Conservation (phyloP, 805 yeast species). For the Myxozyma neotropica region DNA sequence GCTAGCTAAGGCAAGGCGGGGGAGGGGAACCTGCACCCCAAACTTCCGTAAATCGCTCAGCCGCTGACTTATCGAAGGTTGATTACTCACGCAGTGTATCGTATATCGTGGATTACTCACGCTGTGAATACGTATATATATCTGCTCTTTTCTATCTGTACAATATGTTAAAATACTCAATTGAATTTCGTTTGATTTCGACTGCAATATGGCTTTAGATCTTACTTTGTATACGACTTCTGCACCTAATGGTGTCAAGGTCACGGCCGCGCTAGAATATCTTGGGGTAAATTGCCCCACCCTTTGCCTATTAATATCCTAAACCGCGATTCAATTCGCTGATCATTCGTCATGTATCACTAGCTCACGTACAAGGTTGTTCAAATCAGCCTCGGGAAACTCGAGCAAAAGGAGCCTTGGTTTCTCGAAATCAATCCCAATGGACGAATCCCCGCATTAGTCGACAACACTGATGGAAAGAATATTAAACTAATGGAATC, state of each 20-base stretch:
- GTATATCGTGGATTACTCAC: too few species aligned
- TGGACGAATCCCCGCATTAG: conserved; percentile 63
- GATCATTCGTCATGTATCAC: too few species aligned
- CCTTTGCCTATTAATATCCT: too few species aligned
- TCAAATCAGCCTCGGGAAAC: conserved; percentile 47
- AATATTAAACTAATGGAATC: conserved; percentile 55
- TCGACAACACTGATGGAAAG: conserved; percentile 47
- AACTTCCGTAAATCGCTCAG: too few species aligned
- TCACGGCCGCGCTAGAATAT: conserved; percentile 43
- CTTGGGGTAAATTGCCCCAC: conserved; percentile 30
- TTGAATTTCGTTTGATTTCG: background rate
- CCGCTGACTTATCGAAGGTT: too few species aligned
- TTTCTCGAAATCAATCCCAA: conserved; percentile 60
- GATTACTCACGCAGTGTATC: too few species aligned
- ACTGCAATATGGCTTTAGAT: conserved; percentile 3
- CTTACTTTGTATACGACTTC: conserved; percentile 39
- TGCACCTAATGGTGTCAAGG: conserved; percentile 50
- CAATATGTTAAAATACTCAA: too few species aligned
- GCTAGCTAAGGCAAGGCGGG: too few species aligned
- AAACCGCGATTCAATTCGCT: too few species aligned
- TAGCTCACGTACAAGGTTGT: conserved; percentile 41
- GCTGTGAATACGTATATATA: too few species aligned
- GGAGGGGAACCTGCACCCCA: too few species aligned
- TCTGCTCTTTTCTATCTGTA: too few species aligned
- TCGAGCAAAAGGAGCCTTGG: conserved; percentile 60